A percentile compares a stretch with the other conserved stretches of the same genome.
Conservation (phyloP, 805 yeast species). For the Isabelozyma gotoi region DNA sequence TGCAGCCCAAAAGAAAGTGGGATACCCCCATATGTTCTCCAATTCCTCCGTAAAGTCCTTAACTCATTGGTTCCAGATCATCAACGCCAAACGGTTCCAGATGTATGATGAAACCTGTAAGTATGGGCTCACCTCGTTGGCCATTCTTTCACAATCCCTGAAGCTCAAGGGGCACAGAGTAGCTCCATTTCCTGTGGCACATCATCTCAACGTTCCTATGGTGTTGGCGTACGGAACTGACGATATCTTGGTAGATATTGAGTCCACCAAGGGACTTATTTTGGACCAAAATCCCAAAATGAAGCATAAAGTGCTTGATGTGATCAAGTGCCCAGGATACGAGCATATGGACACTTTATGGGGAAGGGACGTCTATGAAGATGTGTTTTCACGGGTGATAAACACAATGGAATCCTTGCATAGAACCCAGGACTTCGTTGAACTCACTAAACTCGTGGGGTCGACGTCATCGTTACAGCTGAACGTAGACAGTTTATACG, state of each 20-base stretch:
- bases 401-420: conserved; percentile 3
- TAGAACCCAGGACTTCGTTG: neutral
- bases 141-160: conserved; percentile 14
- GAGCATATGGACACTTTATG: conserved; percentile 36
- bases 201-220: conserved; percentile 28
- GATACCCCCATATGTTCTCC: conserved; percentile 31
- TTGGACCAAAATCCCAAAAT: conserved; percentile 21
- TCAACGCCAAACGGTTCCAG: conserved; percentile 26
- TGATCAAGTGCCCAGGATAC: conserved; percentile 20
- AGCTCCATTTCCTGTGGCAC: conserved; percentile 29
- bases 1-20: conserved; percentile 20
- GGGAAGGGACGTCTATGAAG: conserved; percentile 24
- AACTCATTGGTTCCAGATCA: conserved; percentile 34
- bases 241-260: conserved; percentile 29
- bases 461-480: neutral
- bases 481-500: conserved; percentile 1
- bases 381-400: conserved; percentile 20
- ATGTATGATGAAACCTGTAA: conserved; percentile 30
- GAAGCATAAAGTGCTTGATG: conserved; percentile 16
- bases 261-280: conserved; percentile 19
- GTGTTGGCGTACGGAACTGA: conserved; percentile 26
- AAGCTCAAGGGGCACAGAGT: conserved; percentile 15
- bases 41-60: conserved; percentile 27
- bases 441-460: neutral
- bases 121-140: conserved; percentile 20